Evolutionary conservation across 2,329 filamentous ascomycete species (phyloP).

Genomic region (Hypocreales sp.): DNA sequence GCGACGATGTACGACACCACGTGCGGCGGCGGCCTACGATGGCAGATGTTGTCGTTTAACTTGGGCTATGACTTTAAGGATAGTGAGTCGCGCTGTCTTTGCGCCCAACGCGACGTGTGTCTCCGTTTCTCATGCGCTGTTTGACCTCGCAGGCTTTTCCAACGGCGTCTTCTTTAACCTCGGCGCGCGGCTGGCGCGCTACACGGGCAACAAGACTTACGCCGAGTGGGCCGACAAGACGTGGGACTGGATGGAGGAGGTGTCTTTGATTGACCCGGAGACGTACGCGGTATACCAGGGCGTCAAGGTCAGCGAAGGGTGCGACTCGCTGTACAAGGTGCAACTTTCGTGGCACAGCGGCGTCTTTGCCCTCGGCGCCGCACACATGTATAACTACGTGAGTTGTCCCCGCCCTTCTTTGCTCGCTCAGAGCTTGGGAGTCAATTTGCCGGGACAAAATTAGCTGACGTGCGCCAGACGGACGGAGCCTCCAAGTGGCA

Average conservation of each 20-base stretch:
- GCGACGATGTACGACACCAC: slow-evolving; percentile 48
- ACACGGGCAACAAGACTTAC: slow-evolving; percentile 52
- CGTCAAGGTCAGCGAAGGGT: slow-evolving; percentile 33
- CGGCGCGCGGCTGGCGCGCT: slow-evolving; percentile 54
- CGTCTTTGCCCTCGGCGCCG: slow-evolving; percentile 40
- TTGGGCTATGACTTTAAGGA: slow-evolving; percentile 66
- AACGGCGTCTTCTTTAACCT: slow-evolving; percentile 50
- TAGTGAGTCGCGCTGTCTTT: slow-evolving; percentile 20
- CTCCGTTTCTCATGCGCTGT: no score
- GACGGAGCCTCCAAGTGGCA: slow-evolving; percentile 35
- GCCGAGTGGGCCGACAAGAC: slow-evolving; percentile 45
- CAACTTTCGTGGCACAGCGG: slow-evolving; percentile 49
- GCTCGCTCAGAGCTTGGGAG: no score
- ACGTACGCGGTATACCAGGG: slow-evolving; percentile 48
- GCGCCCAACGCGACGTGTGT: no score
- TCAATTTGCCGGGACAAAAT: no score
- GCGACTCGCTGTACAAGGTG: slow-evolving; percentile 35
- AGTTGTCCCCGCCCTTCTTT: no score
- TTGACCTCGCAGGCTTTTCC: slow-evolving; percentile 12
- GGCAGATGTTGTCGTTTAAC: slow-evolving; percentile 66
- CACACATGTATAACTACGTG: slow-evolving; percentile 48
- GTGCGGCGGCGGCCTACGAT: slow-evolving; percentile 56
- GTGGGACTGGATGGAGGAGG: slow-evolving; percentile 43
- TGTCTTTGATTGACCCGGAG: slow-evolving; percentile 42
- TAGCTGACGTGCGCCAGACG: no score